A percentile compares a stretch with the other conserved stretches of the same genome.
Evolutionary conservation across 2,329 filamentous ascomycete genomes (phyloP).

Genomic region (Aspergillus fructus): DNA sequence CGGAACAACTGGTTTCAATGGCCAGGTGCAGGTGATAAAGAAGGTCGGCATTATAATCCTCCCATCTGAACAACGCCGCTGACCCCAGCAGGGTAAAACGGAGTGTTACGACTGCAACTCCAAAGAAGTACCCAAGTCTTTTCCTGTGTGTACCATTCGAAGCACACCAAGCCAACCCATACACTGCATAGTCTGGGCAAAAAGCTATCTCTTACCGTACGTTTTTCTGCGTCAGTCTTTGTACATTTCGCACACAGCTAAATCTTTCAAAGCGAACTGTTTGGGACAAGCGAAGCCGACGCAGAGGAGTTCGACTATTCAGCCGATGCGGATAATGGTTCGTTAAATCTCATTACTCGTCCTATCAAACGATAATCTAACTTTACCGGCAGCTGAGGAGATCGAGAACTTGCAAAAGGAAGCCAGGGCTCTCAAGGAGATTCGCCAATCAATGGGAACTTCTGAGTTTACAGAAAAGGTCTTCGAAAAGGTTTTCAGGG

Average conservation of each 20-base stretch:
- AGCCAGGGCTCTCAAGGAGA: constrained; percentile 76
- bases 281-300: constrained; percentile 86
- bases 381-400: constrained; percentile 58
- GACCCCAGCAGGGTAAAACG: constrained; percentile 62
- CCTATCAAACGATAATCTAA: constrained; percentile 18
- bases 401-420: constrained; percentile 86
- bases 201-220: constrained; percentile 86
- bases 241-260: constrained; percentile 19
- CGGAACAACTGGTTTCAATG: constrained; percentile 95
- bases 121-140: constrained; percentile 88
- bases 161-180: constrained; percentile 96
- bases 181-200: constrained; percentile 98
- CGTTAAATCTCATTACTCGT: constrained; percentile 11
- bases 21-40: constrained; percentile 95
- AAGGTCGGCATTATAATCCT: constrained; percentile 50
- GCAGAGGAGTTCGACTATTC: constrained; percentile 75
- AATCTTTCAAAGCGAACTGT: constrained; percentile 65
- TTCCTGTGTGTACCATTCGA: constrained; percentile 94
- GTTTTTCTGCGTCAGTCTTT: constrained; percentile 1
- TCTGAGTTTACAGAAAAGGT: constrained; percentile 73
- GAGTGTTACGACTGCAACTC: constrained; percentile 95
- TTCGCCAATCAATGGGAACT: constrained; percentile 77
- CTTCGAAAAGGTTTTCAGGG: constrained; percentile 88
- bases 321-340: constrained; percentile 76
- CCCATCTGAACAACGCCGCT: constrained; percentile 4